Base-by-base conservation (phyloP, 306 rosid genomes). In the Trichosanthes cucumerina region DNA sequence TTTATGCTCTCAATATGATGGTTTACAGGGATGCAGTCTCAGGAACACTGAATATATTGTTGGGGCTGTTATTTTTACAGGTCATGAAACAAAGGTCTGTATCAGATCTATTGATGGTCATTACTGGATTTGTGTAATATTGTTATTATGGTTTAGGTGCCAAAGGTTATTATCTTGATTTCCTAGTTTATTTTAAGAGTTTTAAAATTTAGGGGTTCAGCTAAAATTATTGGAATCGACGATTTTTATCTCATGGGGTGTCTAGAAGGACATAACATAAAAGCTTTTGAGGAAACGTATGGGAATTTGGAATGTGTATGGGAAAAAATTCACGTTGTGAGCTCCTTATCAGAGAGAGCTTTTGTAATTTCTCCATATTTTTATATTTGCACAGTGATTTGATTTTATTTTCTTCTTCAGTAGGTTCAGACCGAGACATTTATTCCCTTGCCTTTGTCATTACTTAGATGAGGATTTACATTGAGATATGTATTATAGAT, bases 11-110 rank as follows among this genome's bases (percentile, higher is more conserved):
- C 78, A 50, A 50, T 82, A 53, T 64, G 76, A 63, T 49, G 63
- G 6, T 79, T 83, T 84, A 77, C 92, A 95, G 99, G 99, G 99
- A 24, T 95, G 99, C 89, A 95, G 97, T 85, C 99, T 95, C 80
- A 89, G 97, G 87, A 95, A 95, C 86, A 95, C 99, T 2, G 96
- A 92, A 68, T 91, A 92, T 87, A 82, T 95, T 85, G 97, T 95
- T 80, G 97, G 87, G 70, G 90, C 87, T 82, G 99, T 92, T 82
- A 84, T 95, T 84, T 95, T 95, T 83, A 88, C 99, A 10, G 99
- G 99, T 77, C 99, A 85, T 5, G 99, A 95, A 86, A 95, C 99
- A 47, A 95, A 95, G 99, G 99, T 95, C 81, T 60, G 85, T 58
- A 24, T 78, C 80, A 77, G 5, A 65, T 83, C 28, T 65, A 72